Base-by-base conservation (phyloP, 2,329 filamentous ascomycete species). In the Fusarium cyanostomum region DNA sequence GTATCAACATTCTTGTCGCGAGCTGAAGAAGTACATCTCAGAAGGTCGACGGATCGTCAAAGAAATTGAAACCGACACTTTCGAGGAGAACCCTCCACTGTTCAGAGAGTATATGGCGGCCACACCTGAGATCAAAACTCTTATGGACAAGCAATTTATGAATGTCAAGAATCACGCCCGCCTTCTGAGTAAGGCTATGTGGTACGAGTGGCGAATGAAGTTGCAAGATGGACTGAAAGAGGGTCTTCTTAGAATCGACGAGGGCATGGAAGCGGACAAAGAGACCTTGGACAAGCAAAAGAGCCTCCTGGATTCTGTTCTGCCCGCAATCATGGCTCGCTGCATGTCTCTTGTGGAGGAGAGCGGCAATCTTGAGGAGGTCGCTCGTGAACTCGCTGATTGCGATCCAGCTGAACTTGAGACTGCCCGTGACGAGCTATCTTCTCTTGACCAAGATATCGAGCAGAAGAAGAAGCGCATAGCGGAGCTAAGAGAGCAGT, bases 191-290 rank as follows among this genome's bases (percentile, higher is more conserved):
- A 97, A 97, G 74, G 92, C 92, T 55, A 94, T 95, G 81, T 99
- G 95, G 95, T 99, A 99, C 74, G 91, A 94, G 72, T 99, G 95
- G 95, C 89, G 95, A 35, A 94, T 92, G 83, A 94, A 95, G 71
- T 84, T 98, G 21, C 88, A 93, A 53, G 79, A 89, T 63, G 91
- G 92, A 15, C 83, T 99, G 33, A 93, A 91, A 72, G 89, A 92
- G 68, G 94, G 92, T 4, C 84, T 98, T 4, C 76, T 91, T 52
- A 88, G 86, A 59, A 95, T 94, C 55, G 82, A 86, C 1, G 86
- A 91, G 54, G 92, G 89, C 16, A 92, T 99, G 86, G 84, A 87
- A 42, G 79, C 80, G 1, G 95, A 99, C 67, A 87, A 91, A 49
- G 80, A 84, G 52, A 71, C 86, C 3, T 75, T 99, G 8, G 76